Percentiles rank a stretch among this genome's conserved stretches.
These are phyloP conservation scores for Acanthamoeba quina DNA, from an alignment of 208 protist genomes.

Conservation along the genomic window DNA sequence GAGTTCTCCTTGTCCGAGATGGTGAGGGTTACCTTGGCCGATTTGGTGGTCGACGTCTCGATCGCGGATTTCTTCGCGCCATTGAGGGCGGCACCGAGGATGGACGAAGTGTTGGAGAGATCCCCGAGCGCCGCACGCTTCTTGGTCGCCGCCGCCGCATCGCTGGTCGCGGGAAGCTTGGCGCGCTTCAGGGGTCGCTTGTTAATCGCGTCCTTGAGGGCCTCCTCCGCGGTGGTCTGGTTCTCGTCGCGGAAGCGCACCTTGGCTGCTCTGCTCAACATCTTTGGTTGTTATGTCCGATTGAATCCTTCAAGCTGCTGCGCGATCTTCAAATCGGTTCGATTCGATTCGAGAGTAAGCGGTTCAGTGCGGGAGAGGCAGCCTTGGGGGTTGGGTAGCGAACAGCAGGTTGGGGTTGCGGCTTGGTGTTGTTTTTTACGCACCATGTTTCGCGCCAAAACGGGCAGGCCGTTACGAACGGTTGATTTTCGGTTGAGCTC, in stretches of 20 bases:
- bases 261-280: conserved; percentile 53
- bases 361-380: not conserved
- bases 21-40: conserved; percentile 5
- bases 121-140: conserved; percentile 49
- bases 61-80: conserved; percentile 24
- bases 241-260: conserved; percentile 50
- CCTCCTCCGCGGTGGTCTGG: conserved; percentile 41
- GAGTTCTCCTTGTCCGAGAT: conserved; percentile 44
- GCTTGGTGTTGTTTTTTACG: not conserved
- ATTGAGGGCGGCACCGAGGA: not conserved
- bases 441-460: conserved; percentile 4
- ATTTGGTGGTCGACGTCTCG: not conserved
- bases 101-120: conserved; percentile 18
- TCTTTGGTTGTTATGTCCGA: not conserved
- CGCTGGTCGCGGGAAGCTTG: conserved; percentile 5
- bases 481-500: not conserved
- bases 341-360: not conserved
- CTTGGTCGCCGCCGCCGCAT: not conserved
- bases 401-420: not conserved
- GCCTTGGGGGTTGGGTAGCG: not conserved
- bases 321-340: not conserved
- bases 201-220: not conserved
- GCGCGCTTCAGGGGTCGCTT: conserved; percentile 42
- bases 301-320: not conserved
- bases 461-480: not conserved